These are phyloP conservation scores for Sequoia sempervirens DNA, from an alignment of 75 land plant genomes.

Conservation along the genomic window DNA sequence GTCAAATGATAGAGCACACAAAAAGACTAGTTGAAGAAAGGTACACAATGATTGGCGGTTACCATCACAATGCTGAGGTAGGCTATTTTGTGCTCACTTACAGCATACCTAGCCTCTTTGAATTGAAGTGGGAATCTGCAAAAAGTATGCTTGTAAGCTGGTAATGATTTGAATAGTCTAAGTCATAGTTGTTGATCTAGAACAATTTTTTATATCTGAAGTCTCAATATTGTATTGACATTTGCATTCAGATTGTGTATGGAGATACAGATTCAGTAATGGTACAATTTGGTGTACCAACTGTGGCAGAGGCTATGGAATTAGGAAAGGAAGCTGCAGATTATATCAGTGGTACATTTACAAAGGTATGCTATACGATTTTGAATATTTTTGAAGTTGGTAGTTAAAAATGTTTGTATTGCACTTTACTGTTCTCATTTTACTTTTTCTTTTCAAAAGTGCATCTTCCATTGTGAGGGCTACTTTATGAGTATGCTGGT, in stretches of 20 bases:
- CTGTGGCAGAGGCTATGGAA: conserved; percentile 80
- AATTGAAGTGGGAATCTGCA: not conserved
- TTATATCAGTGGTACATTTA: conserved; percentile 86
- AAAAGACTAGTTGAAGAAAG: conserved; percentile 94
- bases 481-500: not conserved
- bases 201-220: not conserved
- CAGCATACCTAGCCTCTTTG: not conserved
- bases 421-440: not conserved
- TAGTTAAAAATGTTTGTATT: not conserved
- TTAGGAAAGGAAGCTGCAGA: conserved; percentile 97
- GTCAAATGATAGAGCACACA: conserved; percentile 99
- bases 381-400: not conserved
- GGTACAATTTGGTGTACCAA: conserved; percentile 94
- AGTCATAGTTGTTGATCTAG: not conserved
- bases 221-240: not conserved
- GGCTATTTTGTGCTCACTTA: conserved; percentile 5
- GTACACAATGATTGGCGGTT: conserved; percentile 63
- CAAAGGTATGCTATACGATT: conserved; percentile 43
- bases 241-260: conserved; percentile 72
- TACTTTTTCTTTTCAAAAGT: not conserved
- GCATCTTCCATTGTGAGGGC: not conserved
- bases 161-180: not conserved
- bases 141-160: not conserved
- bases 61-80: conserved; percentile 83
- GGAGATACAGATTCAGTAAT: conserved; percentile 99